Percentiles rank a stretch among this genome's conserved stretches.
Evolutionary conservation across 805 yeast genomes (phyloP).

Genomic region (Spathaspora hagerdaliae): DNA sequence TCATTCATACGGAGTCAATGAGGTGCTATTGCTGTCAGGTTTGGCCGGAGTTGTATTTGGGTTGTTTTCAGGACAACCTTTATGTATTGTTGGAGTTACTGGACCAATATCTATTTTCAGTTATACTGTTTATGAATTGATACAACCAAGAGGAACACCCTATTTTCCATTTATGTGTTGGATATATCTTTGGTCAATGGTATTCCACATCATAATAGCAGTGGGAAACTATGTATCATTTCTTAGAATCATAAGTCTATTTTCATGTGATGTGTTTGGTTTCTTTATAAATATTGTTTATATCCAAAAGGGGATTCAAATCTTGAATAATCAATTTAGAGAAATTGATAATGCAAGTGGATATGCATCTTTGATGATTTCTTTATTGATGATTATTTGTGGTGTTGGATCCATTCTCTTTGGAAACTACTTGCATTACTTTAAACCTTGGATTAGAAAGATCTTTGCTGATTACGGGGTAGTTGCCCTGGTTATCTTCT

Average conservation of each 20-base stretch:
- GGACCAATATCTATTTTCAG: conserved; percentile 93
- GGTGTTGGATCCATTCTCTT: conserved; percentile 61
- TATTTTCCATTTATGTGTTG: conserved; percentile 94
- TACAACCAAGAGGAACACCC: conserved; percentile 49
- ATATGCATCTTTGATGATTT: conserved; percentile 70
- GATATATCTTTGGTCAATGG: conserved; percentile 89
- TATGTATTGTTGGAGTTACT: conserved; percentile 94
- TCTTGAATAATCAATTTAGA: conserved; percentile 66
- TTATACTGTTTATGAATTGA: conserved; percentile 78
- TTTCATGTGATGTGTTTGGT: conserved; percentile 91
- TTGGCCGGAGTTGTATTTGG: conserved; percentile 90
- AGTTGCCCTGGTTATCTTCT: conserved; percentile 78
- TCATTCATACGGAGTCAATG: conserved; percentile 87
- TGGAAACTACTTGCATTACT: conserved; percentile 60
- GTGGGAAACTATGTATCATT: conserved; percentile 62
- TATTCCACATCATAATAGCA: conserved; percentile 73
- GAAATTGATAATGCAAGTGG: conserved; percentile 44
- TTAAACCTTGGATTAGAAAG: conserved; percentile 58
- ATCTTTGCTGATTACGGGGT: conserved; percentile 83
- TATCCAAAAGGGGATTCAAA: conserved; percentile 86
- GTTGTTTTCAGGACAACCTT: conserved; percentile 80
- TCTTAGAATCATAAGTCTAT: conserved; percentile 69
- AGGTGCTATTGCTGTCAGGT: conserved; percentile 77
- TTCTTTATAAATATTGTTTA: conserved; percentile 84
- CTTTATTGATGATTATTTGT: conserved; percentile 69